These are phyloP conservation scores for Pichia sp. DNA, from an alignment of 1,139 yeast species.

Conservation along the genomic window DNA sequence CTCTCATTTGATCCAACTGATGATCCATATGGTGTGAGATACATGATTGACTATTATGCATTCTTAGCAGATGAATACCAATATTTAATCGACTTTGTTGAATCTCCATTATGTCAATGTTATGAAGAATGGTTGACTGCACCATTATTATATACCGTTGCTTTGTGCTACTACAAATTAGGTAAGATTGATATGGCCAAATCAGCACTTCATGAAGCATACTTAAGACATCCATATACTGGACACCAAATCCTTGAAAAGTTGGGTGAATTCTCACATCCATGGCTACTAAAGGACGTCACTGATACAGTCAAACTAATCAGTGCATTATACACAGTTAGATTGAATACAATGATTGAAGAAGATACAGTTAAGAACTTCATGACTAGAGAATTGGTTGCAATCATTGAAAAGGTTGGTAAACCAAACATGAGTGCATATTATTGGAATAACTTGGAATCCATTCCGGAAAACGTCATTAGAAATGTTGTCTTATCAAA, in stretches of 20 bases:
- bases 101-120: conserved; percentile 54
- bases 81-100: conserved; percentile 55
- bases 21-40: conserved; percentile 84
- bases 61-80: conserved; percentile 63
- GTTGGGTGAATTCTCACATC: conserved; percentile 27
- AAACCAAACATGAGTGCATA: conserved; percentile 20
- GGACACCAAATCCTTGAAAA: conserved; percentile 50
- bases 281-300: conserved; percentile 23
- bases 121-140: conserved; percentile 73
- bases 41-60: conserved; percentile 79
- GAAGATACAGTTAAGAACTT: conserved; percentile 44
- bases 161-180: conserved; percentile 52
- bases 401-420: conserved; percentile 33
- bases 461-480: conserved; percentile 57
- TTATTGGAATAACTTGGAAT: conserved; percentile 23
- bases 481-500: conserved; percentile 70
- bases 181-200: conserved; percentile 46
- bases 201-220: conserved; percentile 48
- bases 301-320: conserved; percentile 34
- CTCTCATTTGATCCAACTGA: conserved; percentile 71
- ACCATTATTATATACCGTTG: conserved; percentile 66
- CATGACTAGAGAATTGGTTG: conserved; percentile 44
- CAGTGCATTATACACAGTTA: conserved; percentile 51
- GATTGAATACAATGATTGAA: conserved; percentile 52
- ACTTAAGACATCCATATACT: conserved; percentile 56